Conservation (phyloP, 129 eudicot genomes). For the Helianthus annuus region DNA sequence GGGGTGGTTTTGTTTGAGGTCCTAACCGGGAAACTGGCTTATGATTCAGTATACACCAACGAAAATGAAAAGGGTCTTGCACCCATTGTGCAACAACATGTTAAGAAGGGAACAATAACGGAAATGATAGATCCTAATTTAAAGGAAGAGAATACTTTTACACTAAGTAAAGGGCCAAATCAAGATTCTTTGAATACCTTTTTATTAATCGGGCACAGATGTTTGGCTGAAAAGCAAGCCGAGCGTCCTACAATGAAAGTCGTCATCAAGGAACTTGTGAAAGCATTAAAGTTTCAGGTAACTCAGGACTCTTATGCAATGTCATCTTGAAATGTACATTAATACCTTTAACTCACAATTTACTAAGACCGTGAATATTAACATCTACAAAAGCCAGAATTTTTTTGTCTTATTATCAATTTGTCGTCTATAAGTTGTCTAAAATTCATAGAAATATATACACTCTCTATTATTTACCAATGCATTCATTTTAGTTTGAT, state of each 20-base stretch:
- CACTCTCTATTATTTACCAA: too few species aligned
- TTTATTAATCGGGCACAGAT: neutral
- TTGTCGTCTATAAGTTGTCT: too few species aligned
- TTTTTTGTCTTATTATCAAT: too few species aligned
- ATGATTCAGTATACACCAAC: neutral
- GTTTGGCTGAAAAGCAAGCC: neutral
- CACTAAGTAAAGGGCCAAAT: constrained; percentile 8
- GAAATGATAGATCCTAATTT: neutral
- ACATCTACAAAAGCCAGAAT: too few species aligned
- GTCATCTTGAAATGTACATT: neutral
- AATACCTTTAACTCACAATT: neutral
- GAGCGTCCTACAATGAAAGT: constrained; percentile 2
- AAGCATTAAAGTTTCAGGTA: constrained; percentile 11
- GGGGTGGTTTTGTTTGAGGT: constrained; percentile 12
- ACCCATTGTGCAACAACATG: neutral
- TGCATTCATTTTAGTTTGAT: too few species aligned
- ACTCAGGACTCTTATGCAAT: neutral
- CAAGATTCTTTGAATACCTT: neutral
- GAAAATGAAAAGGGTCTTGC: neutral
- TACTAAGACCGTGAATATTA: neutral
- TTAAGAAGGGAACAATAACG: neutral
- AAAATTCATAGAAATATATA: too few species aligned
- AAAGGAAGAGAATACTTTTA: constrained; percentile 1
- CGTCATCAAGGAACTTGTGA: neutral
- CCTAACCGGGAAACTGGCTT: neutral